phyloP scores from a whole-genome alignment of 495 filamentous ascomycete genomes.

The Endocarpon pusillum region DNA sequence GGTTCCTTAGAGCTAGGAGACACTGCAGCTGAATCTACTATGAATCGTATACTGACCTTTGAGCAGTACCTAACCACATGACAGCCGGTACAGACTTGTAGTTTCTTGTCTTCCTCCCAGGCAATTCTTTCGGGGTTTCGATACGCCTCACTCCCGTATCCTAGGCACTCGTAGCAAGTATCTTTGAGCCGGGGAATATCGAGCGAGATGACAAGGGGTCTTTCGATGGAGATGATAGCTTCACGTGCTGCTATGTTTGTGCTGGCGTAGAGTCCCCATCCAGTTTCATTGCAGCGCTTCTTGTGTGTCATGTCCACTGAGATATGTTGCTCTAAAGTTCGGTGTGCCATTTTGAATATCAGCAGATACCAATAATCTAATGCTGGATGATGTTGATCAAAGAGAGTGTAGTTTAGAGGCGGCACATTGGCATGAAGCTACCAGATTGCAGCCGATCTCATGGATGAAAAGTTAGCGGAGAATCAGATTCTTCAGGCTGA shows the following conservation, averaged over 20 bases:
- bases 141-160: too few species aligned
- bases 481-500: too few species aligned
- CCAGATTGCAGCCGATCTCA: slow-evolving; percentile 25
- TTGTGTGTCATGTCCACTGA: too few species aligned
- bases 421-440: too few species aligned
- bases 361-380: too few species aligned
- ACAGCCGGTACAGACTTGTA: slow-evolving; percentile 46
- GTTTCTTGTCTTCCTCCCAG: slow-evolving; percentile 8
- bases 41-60: slow-evolving; percentile 34
- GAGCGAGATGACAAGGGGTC: slow-evolving; percentile 26
- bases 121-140: slow-evolving; percentile 13
- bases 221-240: slow-evolving; percentile 21
- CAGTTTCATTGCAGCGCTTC: too few species aligned
- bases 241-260: slow-evolving; percentile 19
- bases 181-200: slow-evolving; percentile 23
- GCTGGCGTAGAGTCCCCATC: slow-evolving; percentile 27
- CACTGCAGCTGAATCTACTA: not conserved
- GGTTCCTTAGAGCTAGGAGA: too few species aligned
- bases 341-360: too few species aligned
- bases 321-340: too few species aligned
- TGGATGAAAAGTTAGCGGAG: slow-evolving; percentile 50
- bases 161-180: slow-evolving; percentile 29
- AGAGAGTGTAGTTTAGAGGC: too few species aligned
- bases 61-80: slow-evolving; percentile 46
- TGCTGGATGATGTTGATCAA: too few species aligned